Conservation (phyloP, 257 asterid species). For the Haberlea rhodopensis region DNA sequence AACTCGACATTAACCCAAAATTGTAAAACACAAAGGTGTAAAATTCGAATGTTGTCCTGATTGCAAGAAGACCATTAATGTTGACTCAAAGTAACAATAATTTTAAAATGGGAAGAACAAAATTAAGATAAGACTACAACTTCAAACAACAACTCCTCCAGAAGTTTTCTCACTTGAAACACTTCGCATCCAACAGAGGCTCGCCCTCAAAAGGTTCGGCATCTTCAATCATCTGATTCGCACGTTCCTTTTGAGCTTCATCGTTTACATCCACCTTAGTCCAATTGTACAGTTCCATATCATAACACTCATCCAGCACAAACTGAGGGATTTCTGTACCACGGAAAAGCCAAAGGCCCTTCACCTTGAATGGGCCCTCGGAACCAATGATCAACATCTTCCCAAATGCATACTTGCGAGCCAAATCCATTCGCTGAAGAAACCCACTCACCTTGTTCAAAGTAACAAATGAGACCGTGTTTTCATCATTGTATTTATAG, state of each 20-base stretch:
- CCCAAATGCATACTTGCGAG: conserved; percentile 90
- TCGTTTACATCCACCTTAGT: conserved; percentile 73
- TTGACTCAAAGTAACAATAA: conserved; percentile 14
- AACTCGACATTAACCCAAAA: neutral
- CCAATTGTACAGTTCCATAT: conserved; percentile 93
- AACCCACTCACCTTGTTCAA: conserved; percentile 92
- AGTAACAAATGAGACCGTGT: conserved; percentile 80
- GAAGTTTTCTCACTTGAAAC: conserved; percentile 65
- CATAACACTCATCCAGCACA: conserved; percentile 76
- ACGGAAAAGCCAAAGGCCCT: conserved; percentile 93
- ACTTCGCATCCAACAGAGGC: conserved; percentile 80
- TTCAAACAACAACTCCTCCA: conserved; percentile 16
- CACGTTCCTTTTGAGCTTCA: conserved; percentile 88
- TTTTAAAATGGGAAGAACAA: conserved; percentile 18
- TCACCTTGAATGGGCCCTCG: conserved; percentile 74
- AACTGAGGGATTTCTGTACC: conserved; percentile 80
- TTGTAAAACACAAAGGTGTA: conserved; percentile 20
- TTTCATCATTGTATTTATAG: conserved; percentile 90
- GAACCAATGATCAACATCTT: conserved; percentile 91
- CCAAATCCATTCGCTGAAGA: conserved; percentile 91
- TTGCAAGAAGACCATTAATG: conserved; percentile 10
- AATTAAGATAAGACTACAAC: conserved; percentile 23
- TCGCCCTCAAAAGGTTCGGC: conserved; percentile 90
- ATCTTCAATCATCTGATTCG: conserved; percentile 87
- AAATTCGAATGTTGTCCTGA: conserved; percentile 12